phyloP scores from a whole-genome alignment of 73 alveolate genomes.

The Paramecium tetraurelia region DNA sequence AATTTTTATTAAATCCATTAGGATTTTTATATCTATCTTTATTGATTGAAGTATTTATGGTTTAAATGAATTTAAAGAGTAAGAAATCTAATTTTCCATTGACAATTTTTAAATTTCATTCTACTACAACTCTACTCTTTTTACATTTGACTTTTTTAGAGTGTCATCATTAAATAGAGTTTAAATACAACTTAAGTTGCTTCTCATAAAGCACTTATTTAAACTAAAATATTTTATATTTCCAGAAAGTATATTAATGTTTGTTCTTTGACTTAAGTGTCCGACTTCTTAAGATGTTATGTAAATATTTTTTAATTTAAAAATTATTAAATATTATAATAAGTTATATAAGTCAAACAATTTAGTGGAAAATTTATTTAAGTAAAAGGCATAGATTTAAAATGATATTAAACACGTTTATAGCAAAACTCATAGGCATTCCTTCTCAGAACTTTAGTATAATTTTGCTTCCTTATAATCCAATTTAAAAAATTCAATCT shows the following conservation, averaged over 20 bases:
- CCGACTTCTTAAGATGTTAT: background rate
- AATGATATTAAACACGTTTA: no score
- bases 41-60: background rate
- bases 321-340: background rate
- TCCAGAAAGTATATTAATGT: background rate
- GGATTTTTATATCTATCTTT: background rate
- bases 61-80: background rate
- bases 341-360: no score
- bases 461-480: no score
- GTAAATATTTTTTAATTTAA: background rate
- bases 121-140: no score
- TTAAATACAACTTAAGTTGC: background rate
- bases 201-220: background rate
- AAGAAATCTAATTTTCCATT: background rate
- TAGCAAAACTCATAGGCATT: no score
- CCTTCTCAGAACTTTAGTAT: no score
- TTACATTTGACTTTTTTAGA: background rate
- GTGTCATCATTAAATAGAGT: background rate
- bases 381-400: no score
- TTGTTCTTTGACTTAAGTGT: background rate
- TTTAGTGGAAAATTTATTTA: no score
- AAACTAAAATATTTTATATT: conserved; percentile 30
- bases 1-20: no score
- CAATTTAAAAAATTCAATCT: no score
- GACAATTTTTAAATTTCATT: no score